phyloP scores from a whole-genome alignment of 2,329 filamentous ascomycete genomes.

The Botrytis pseudocinerea region DNA sequence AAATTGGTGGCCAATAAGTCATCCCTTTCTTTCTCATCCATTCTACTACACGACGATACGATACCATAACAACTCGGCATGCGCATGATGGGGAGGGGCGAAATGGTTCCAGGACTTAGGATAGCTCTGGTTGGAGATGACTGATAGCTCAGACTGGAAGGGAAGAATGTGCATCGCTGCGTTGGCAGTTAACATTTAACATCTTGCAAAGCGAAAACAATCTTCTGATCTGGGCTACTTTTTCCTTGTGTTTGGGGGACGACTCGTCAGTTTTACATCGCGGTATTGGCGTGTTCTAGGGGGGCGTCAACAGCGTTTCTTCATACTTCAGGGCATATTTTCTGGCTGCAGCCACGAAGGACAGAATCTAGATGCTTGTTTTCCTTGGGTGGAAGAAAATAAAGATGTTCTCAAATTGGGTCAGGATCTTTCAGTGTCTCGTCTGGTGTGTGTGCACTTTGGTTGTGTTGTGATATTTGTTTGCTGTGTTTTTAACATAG shows the following conservation, averaged over 20 bases:
- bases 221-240: conserved; percentile 25
- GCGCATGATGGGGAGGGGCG: not conserved
- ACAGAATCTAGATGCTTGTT: conserved; percentile 26
- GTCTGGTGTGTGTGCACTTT: not conserved
- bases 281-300: conserved; percentile 35
- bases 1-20: conserved; percentile 70
- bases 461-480: not conserved
- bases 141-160: not conserved
- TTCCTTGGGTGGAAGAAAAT: conserved; percentile 9
- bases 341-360: conserved; percentile 7
- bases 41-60: conserved; percentile 17
- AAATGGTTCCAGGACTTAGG: conserved; percentile 12
- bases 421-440: not conserved
- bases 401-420: conserved; percentile 4
- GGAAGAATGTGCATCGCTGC: conserved; percentile 3
- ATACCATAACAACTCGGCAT: conserved; percentile 11
- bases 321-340: conserved; percentile 29
- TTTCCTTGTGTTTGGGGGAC: conserved; percentile 22
- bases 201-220: conserved; percentile 21
- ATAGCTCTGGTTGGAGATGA: conserved; percentile 12
- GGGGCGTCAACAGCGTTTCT: conserved; percentile 33
- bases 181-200: conserved; percentile 17
- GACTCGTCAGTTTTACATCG: conserved; percentile 27
- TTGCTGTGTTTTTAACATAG: conserved; percentile 15
- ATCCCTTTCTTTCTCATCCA: not conserved